Evolutionary conservation across 2,329 filamentous ascomycete genomes (phyloP), one percentile per base, ranked within the genome.

Genomic region (Cordyceps cateniannulata): DNA sequence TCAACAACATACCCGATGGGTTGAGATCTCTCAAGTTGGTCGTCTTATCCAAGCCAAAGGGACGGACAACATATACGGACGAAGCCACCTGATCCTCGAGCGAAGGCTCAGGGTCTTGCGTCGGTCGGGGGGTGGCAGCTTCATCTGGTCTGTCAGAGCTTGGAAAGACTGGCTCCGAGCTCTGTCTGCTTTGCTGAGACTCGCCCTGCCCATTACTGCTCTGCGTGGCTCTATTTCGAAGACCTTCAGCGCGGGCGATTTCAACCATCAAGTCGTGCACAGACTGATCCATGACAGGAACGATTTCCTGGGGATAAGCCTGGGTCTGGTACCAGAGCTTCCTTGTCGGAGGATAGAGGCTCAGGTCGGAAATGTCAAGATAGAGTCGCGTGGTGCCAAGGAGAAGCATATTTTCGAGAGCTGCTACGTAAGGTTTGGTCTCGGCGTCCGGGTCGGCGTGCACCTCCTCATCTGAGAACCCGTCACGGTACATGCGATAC

Each of bases 321-420:
- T 96, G 91, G 62, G 96, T 80, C 74, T 99, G 96, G 72, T 98
- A 90, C 90, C 92, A 98, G 60, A 99, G 80, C 76, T 98, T 98
- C 67, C 88, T 81, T 0, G 95, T 98, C 1, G 91, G 87, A 3
- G 96, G 95, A 71, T 97, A 99, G 14, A 93, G 83, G 72, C 96
- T 96, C 62, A 99, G 80, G 68, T 99, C 96, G 61, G 85, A 86
- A 58, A 93, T 85, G 71, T 99, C 92, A 45, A 99, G 76, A 70
- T 97, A 97, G 45, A 99, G 81, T 62, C 89, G 88, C 20, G 86
- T 89, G 9, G 92, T 85, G 50, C 93, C 93, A 7, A 98, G 81
- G 62, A 93, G 85, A 50, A 96, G 81, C 93, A 99, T 97, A 63
- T 90, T 90, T 75, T 95, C 89, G 73, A 98, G 80, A 71, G 92